Base-by-base conservation (phyloP, 1,284 basidiomycete genomes). In the Vanrija sp. region DNA sequence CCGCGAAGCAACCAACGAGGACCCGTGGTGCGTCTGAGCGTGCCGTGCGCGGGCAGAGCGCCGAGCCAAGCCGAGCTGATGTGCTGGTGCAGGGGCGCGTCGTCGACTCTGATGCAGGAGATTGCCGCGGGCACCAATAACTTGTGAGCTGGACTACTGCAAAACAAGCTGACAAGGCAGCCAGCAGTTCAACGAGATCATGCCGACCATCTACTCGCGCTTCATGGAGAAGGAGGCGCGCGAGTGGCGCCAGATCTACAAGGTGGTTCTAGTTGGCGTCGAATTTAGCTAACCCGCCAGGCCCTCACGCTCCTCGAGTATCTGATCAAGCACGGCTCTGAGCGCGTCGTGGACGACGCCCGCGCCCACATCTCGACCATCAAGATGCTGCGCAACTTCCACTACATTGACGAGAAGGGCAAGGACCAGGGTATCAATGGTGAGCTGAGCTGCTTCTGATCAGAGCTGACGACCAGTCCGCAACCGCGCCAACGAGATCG, bases 161-260 rank as follows among this genome's bases (percentile, higher is more conserved):
- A n/a, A n/a, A n/a, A n/a, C n/a, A n/a, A 44, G 29, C 21, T 50
- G 15, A 21, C 45, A n/a, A 1, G 29, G 42, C 71, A 94, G 91
- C 79, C 91, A 95, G 80, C 86, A 95, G 66, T 99, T 99, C 79
- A 98, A 98, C 78, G 96, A 99, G 80, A 93, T 98, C 72, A 98
- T 99, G 93, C 95, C 96, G 3, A 88, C 86, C 69, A 97, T 98
- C 67, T 98, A 97, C 77, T 83, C 87, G 5, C 85, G 90, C 25
- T 92, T 92, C 77, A 93, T 93, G 90, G 95, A 98, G 69, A 98
- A 97, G 79, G 96, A 98, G 76, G 96, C 96, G 0, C 82, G 88
- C 28, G 92, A 99, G 73, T 99, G 95, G 95, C 83, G 95, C 42
- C 94, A 98, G 78, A 98, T 99, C 62, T 99, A 99, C 84, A 99